phyloP scores from a whole-genome alignment of 1,284 basidiomycete genomes.

The Serendipita sp. region DNA sequence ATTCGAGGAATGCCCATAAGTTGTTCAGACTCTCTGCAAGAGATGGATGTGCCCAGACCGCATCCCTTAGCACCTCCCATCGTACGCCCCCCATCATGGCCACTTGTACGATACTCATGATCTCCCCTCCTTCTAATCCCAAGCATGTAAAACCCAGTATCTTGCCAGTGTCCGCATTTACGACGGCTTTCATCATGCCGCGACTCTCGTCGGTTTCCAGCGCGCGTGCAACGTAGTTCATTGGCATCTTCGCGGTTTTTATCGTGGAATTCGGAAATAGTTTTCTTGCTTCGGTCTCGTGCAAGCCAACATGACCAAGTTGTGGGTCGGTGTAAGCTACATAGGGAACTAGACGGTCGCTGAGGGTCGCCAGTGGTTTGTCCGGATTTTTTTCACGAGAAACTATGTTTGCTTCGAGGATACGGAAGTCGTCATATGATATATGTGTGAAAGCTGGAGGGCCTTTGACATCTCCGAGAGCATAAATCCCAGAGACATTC shows the following conservation, averaged over 20 bases:
- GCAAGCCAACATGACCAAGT: constrained; percentile 5
- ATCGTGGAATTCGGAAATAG: neutral
- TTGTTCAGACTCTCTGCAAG: constrained; percentile 7
- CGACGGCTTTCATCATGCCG: constrained; percentile 7
- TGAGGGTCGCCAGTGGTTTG: neutral
- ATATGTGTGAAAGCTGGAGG: constrained; percentile 7
- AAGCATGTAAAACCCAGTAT: constrained; percentile 8
- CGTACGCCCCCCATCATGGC: constrained; percentile 5
- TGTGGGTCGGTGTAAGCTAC: constrained; percentile 6
- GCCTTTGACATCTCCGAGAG: constrained; percentile 7
- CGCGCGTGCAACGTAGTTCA: constrained; percentile 5
- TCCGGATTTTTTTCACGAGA: neutral
- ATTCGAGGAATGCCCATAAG: constrained; percentile 5
- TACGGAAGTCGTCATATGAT: constrained; percentile 5
- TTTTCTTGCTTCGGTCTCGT: neutral
- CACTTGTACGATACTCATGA: constrained; percentile 5
- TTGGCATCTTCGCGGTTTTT: constrained; percentile 5
- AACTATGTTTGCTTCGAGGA: constrained; percentile 1
- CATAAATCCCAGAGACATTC: constrained; percentile 1
- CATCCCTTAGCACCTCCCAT: neutral
- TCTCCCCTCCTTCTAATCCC: constrained; percentile 7
- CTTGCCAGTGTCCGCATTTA: constrained; percentile 6
- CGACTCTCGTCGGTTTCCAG: constrained; percentile 1
- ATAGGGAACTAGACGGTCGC: constrained; percentile 4
- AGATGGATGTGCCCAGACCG: constrained; percentile 7